These are phyloP conservation scores for Fusarium compactum DNA, from an alignment of 2,329 filamentous ascomycete species.

Conservation along the genomic window DNA sequence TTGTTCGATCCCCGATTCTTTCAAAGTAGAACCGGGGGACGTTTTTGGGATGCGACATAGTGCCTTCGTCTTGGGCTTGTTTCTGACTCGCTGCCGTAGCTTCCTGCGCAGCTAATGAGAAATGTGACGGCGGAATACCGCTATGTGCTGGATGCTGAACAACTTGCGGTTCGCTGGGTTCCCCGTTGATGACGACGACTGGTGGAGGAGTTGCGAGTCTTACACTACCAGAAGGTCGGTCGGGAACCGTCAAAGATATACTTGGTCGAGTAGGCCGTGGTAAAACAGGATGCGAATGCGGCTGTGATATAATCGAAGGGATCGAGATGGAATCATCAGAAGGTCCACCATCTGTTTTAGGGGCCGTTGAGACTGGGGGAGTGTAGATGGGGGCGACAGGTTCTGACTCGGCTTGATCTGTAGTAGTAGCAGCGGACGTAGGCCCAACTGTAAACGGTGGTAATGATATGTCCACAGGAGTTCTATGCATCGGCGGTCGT, in stretches of 20 bases:
- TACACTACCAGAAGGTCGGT: slow-evolving; percentile 70
- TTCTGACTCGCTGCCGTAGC: slow-evolving; percentile 16
- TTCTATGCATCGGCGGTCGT: slow-evolving; percentile 77
- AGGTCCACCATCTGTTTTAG: slow-evolving; percentile 1
- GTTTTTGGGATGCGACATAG: slow-evolving; percentile 21
- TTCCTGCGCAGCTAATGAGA: slow-evolving; percentile 42
- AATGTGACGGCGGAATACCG: slow-evolving; percentile 21
- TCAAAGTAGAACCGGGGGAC: slow-evolving; percentile 53
- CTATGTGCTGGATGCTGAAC: slow-evolving; percentile 6
- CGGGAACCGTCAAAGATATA: slow-evolving; percentile 58
- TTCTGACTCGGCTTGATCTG: slow-evolving; percentile 21
- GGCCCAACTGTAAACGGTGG: slow-evolving; percentile 26
- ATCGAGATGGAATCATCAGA: slow-evolving; percentile 15
- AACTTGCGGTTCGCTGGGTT: slow-evolving; percentile 1
- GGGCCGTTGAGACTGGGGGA: slow-evolving; percentile 10
- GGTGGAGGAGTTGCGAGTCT: slow-evolving; percentile 70
- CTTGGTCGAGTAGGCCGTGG: slow-evolving; percentile 52
- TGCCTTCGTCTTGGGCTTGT: slow-evolving; percentile 5
- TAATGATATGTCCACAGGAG: slow-evolving; percentile 65
- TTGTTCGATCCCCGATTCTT: slow-evolving; percentile 61
- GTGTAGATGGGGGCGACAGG: slow-evolving; percentile 12
- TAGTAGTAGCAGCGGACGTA: slow-evolving; percentile 3
- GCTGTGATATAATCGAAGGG: slow-evolving; percentile 26
- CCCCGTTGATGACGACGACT: slow-evolving; percentile 42
- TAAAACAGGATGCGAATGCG: slow-evolving; percentile 19